Percentiles rank a stretch among this genome's conserved stretches.
Conservation (phyloP, 768 basidiomycete species). For the Macrolepiota fuliginosa region DNA sequence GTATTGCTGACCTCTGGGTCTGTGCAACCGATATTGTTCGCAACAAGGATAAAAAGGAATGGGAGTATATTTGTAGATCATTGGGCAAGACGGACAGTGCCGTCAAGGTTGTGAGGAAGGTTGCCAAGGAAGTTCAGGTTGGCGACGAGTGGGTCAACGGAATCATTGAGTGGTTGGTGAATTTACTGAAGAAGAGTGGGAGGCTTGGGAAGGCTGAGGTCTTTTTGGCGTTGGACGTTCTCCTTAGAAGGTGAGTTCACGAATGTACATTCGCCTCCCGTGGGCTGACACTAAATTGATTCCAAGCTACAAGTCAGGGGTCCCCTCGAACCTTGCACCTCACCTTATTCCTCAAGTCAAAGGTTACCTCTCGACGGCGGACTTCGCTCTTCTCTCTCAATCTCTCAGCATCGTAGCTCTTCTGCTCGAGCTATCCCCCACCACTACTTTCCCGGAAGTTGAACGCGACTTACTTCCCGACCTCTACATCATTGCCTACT, state of each 20-base stretch:
- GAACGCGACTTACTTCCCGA: conserved; percentile 66
- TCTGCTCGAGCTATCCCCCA: conserved; percentile 66
- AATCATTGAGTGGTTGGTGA: conserved; percentile 74
- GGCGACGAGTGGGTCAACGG: conserved; percentile 80
- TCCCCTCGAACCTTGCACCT: conserved; percentile 58
- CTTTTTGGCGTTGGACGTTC: conserved; percentile 71
- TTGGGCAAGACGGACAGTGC: conserved; percentile 72
- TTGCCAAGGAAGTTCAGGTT: conserved; percentile 73
- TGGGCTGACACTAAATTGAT: background rate
- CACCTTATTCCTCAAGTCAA: conserved; percentile 73
- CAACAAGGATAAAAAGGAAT: conserved; percentile 67
- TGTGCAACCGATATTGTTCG: conserved; percentile 74
- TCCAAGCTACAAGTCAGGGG: conserved; percentile 35
- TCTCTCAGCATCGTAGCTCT: conserved; percentile 64
- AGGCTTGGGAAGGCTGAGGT: conserved; percentile 75
- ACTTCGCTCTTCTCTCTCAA: conserved; percentile 78
- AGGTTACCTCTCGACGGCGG: conserved; percentile 68
- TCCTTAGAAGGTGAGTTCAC: conserved; percentile 58
- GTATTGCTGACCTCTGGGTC: conserved; percentile 85
- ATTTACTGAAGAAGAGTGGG: conserved; percentile 75
- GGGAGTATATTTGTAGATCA: conserved; percentile 74
- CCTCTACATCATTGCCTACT: conserved; percentile 71
- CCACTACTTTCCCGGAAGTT: conserved; percentile 69
- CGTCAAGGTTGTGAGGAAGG: conserved; percentile 79
- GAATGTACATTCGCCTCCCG: background rate